Percentiles rank a stretch among this genome's conserved stretches.
Evolutionary conservation across 2,329 filamentous ascomycete genomes (phyloP).

Genomic region (Pyrenochaeta sp.): DNA sequence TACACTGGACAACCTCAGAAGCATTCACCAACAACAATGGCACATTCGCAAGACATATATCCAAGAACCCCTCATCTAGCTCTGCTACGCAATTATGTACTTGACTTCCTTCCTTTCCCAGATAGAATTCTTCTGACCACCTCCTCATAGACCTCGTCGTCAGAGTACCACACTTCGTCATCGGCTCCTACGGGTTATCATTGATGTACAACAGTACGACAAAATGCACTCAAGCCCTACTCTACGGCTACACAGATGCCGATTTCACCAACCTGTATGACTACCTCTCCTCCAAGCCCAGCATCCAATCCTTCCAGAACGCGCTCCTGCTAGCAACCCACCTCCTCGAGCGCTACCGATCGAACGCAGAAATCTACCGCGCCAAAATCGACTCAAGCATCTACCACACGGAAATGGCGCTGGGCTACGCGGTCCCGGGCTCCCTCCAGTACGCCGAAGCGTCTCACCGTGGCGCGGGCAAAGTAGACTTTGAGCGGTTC

Average conservation of each 20-base stretch:
- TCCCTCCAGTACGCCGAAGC: constrained; percentile 1
- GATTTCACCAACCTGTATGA: constrained; percentile 2
- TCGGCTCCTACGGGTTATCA: constrained; percentile 15
- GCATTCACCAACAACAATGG: constrained; percentile 18
- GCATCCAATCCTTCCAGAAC: constrained; percentile 1
- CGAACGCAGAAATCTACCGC: constrained; percentile 10
- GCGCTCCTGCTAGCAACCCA: constrained; percentile 11
- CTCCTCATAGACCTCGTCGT: constrained; percentile 6
- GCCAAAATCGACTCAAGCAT: constrained; percentile 7
- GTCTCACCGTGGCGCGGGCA: not conserved
- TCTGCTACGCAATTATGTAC: constrained; percentile 3
- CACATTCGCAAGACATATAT: constrained; percentile 8
- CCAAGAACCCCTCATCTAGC: not conserved
- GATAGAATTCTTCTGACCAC: not conserved
- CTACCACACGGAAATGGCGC: constrained; percentile 6
- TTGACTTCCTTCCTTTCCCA: too few relatives aligned
- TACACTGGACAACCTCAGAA: constrained; percentile 13
- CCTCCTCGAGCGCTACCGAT: constrained; percentile 7
- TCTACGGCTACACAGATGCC: constrained; percentile 8
- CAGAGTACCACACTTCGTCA: constrained; percentile 10
- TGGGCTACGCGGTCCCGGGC: constrained; percentile 16
- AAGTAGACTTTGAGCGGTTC: constrained; percentile 6
- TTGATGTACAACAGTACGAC: constrained; percentile 7
- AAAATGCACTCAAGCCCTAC: constrained; percentile 7
- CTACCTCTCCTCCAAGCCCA: not conserved